Percentiles rank a stretch among this genome's conserved stretches.
Evolutionary conservation across 331 rosid species (phyloP).

Genomic region (Quercus lobata): DNA sequence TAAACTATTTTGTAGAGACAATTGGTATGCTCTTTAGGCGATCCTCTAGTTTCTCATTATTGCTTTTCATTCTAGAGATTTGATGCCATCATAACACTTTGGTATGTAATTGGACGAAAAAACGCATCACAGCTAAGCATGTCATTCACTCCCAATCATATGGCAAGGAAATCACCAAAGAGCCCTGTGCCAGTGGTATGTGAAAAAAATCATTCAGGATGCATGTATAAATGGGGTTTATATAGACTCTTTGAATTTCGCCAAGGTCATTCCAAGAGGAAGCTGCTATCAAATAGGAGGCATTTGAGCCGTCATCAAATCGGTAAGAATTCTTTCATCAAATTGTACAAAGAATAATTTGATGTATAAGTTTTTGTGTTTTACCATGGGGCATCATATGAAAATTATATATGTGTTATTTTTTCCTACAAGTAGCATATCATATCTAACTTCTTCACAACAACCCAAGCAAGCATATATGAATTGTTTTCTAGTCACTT

Average conservation of each 20-base stretch:
- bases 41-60: not conserved
- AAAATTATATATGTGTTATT: not conserved
- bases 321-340: constrained; percentile 25
- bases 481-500: too few relatives aligned
- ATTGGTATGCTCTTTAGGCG: not conserved
- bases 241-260: constrained; percentile 50
- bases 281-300: constrained; percentile 34
- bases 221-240: constrained; percentile 47
- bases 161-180: constrained; percentile 55
- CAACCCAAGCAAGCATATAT: too few relatives aligned
- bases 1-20: not conserved
- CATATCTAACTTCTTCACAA: not conserved
- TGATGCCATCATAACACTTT: not conserved
- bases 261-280: constrained; percentile 34
- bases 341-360: not conserved
- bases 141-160: constrained; percentile 14
- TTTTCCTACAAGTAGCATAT: not conserved
- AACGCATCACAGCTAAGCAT: not conserved
- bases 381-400: not conserved
- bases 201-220: constrained; percentile 46
- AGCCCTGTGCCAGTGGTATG: constrained; percentile 34
- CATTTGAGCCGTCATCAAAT: constrained; percentile 19
- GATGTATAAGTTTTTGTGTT: not conserved
- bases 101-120: not conserved
- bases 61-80: not conserved